Conservation (phyloP, 2,329 filamentous ascomycete species). For the Pseudogymnoascus sp. region DNA sequence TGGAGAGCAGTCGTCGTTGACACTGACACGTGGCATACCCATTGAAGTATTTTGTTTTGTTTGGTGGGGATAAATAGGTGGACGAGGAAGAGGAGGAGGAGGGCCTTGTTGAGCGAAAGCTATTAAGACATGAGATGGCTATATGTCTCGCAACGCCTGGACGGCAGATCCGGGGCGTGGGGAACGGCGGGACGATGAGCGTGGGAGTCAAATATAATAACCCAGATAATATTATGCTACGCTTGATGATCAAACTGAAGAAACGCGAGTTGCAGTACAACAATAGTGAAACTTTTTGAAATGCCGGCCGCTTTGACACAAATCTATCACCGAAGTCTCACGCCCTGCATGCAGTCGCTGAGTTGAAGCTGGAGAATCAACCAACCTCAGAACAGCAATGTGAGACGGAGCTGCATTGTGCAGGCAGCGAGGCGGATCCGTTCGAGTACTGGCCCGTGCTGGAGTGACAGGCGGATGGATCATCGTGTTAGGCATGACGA, state of each 20-base stretch:
- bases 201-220: conserved; percentile 3
- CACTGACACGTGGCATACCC: conserved; percentile 7
- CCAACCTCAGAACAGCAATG: conserved; percentile 4
- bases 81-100: background rate
- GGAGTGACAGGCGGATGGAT: background rate
- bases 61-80: conserved; percentile 5
- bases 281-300: background rate
- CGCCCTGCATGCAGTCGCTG: background rate
- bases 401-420: background rate
- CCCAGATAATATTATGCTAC: conserved; percentile 6
- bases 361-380: background rate
- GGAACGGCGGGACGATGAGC: background rate
- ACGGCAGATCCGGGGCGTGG: background rate
- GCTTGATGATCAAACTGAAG: background rate
- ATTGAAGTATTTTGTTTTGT: conserved; percentile 7
- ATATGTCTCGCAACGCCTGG: conserved; percentile 7
- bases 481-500: background rate
- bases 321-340: background rate
- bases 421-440: background rate
- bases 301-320: background rate
- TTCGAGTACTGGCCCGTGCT: conserved; percentile 5
- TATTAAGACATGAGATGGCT: background rate
- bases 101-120: conserved; percentile 4
- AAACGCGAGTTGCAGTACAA: background rate
- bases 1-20: conserved; percentile 6